Percentiles rank a stretch among this genome's conserved stretches.
These are phyloP conservation scores for Mycena galopus DNA, from an alignment of 768 basidiomycete species.

Conservation along the genomic window DNA sequence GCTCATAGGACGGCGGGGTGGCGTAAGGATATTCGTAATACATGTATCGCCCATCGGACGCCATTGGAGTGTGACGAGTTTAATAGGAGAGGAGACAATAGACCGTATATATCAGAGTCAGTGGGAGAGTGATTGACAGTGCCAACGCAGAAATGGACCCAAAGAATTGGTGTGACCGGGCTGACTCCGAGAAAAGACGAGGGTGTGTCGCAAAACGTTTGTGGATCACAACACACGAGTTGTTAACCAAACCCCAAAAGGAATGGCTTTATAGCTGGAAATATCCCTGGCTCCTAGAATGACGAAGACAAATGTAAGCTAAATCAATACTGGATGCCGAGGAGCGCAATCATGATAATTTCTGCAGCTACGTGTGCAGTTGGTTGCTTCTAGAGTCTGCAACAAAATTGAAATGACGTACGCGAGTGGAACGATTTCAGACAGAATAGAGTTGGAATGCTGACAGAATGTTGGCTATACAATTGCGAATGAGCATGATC, in stretches of 20 bases:
- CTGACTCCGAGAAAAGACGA: slow-evolving; percentile 23
- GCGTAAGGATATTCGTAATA: slow-evolving; percentile 36
- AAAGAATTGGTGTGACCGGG: slow-evolving; percentile 8
- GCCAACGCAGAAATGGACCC: slow-evolving; percentile 2
- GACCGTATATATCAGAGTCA: neutral
- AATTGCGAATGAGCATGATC: slow-evolving; percentile 30
- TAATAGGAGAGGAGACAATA: neutral
- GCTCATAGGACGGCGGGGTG: slow-evolving; percentile 30
- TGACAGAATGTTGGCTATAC: slow-evolving; percentile 22
- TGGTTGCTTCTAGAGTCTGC: slow-evolving; percentile 22
- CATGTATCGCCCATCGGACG: slow-evolving; percentile 36
- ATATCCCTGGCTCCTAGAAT: slow-evolving; percentile 29
- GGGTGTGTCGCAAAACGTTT: slow-evolving; percentile 14
- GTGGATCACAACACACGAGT: slow-evolving; percentile 31
- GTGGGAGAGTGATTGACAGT: slow-evolving; percentile 21
- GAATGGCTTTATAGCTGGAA: slow-evolving; percentile 30
- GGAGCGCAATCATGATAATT: slow-evolving; percentile 31
- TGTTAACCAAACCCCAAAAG: slow-evolving; percentile 35
- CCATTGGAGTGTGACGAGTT: slow-evolving; percentile 22
- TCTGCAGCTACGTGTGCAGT: slow-evolving; percentile 27
- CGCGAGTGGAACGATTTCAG: slow-evolving; percentile 25
- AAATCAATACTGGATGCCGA: slow-evolving; percentile 21
- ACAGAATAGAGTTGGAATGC: slow-evolving; percentile 20
- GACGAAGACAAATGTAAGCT: slow-evolving; percentile 28
- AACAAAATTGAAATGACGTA: slow-evolving; percentile 27